Base-by-base conservation (phyloP, 78 protist species). In the Dictyostelium purpureum region DNA sequence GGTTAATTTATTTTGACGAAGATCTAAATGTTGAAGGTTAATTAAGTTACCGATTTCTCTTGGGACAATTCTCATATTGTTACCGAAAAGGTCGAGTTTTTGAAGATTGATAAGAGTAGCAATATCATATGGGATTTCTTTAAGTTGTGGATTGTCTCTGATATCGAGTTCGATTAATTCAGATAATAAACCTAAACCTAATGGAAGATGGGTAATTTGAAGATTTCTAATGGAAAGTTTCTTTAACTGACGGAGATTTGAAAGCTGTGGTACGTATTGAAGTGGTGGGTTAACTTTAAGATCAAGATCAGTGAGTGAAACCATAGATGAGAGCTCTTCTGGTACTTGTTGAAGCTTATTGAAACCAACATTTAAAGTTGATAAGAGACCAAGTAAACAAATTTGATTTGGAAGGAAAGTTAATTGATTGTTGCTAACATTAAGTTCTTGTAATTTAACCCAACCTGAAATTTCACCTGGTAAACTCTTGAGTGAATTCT, bases 261-360 rank as follows among this genome's bases (percentile, higher is more conserved):
- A 87, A n/a, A 93, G 93, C 31, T 73, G 69, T 66, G 96, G 96
- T 11, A 93, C 69, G 47, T 76, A 79, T n/a, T 54, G 76, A 19
- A 93, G 92, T 18, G 92, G 94, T 75, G 96, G 96, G 52, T 93
- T 93, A 12, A 87, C 96, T 49, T 88, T 66, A 59, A 93, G 88
- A 3, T 93, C 96, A 2, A 93, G 79, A 26, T 80, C 83, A 35
- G 85, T 83, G 49, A 93, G 91, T 28, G 78, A 70, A 0, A 69
- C 56, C 79, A 93, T 87, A 6, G 67, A 70, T 6, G 88, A 74
- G 18, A 94, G 28, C 28, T 79, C 91, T 57, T 73, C 94, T 33
- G 96, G 96, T 2, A 94, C 69, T 57, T 45, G 80, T 47, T 89
- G 83, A 5, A 94, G 35, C 61, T 85, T 79, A 49, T 94, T 94